phyloP scores from a whole-genome alignment of 2,329 filamentous ascomycete genomes.

The Penicillium sp. region DNA sequence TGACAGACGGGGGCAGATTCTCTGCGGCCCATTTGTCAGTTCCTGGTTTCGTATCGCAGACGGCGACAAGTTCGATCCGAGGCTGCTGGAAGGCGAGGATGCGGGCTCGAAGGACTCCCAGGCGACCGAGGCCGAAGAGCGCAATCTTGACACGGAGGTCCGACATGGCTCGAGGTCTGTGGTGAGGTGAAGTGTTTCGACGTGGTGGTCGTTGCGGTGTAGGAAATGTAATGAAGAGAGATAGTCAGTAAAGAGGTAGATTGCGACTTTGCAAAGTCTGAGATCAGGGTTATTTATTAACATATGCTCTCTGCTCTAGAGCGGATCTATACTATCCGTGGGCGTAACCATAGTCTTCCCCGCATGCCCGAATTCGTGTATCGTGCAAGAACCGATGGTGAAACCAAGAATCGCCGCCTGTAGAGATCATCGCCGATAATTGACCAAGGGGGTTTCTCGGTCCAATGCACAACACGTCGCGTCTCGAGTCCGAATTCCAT shows the following conservation, averaged over 20 bases:
- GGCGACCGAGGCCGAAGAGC: conserved; percentile 15
- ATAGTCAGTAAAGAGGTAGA: not conserved
- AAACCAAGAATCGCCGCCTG: too few species aligned
- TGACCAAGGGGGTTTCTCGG: not conserved
- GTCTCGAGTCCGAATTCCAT: not conserved
- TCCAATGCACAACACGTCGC: not conserved
- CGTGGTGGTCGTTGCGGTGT: not conserved
- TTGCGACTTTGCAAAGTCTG: conserved; percentile 1
- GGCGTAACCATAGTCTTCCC: not conserved
- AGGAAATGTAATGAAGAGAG: not conserved
- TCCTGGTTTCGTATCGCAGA: conserved; percentile 35
- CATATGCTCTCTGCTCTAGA: not conserved
- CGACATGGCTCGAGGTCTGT: conserved; percentile 4
- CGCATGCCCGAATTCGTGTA: not conserved
- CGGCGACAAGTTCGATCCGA: conserved; percentile 36
- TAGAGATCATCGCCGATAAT: not conserved
- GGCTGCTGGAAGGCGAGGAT: conserved; percentile 38
- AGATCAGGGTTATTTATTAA: conserved; percentile 1
- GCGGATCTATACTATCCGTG: not conserved
- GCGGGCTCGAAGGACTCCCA: conserved; percentile 28
- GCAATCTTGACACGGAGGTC: conserved; percentile 11
- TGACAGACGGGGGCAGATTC: conserved; percentile 21
- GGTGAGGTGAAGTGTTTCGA: not conserved
- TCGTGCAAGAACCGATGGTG: not conserved
- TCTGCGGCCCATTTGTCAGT: conserved; percentile 32